phyloP scores from a whole-genome alignment of 257 asterid genomes.

The Solanum verrucosum region DNA sequence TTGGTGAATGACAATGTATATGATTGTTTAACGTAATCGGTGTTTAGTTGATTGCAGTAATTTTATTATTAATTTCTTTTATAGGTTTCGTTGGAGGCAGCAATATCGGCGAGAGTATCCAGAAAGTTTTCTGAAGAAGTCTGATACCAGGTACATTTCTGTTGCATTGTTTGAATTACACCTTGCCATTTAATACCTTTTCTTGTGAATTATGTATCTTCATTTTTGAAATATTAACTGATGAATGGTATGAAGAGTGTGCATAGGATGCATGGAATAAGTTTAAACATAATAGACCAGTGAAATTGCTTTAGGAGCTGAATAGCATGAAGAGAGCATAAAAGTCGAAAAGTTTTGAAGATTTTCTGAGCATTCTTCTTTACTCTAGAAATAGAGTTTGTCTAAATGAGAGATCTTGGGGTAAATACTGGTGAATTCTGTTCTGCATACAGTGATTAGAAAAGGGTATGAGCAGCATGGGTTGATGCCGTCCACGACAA shows the following conservation, averaged over 20 bases:
- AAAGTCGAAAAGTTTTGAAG: neutral
- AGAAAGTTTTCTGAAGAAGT: constrained; percentile 63
- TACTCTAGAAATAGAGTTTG: neutral
- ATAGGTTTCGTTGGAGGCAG: constrained; percentile 86
- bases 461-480: neutral
- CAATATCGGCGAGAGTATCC: constrained; percentile 79
- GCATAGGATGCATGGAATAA: neutral
- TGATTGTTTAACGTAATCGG: neutral
- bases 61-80: constrained; percentile 9
- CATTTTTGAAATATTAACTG: neutral
- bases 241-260: neutral
- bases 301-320: neutral
- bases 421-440: neutral
- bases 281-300: neutral
- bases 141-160: constrained; percentile 58
- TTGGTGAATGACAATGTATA: neutral
- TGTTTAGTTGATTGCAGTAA: neutral
- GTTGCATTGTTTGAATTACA: neutral
- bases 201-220: neutral
- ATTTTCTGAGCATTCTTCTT: neutral
- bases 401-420: neutral
- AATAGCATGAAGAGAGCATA: neutral
- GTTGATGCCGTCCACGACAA: neutral
- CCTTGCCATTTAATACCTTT: neutral
- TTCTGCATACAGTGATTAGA: neutral